Percentiles rank a stretch among this genome's conserved stretches.
Evolutionary conservation across 2,329 filamentous ascomycete genomes (phyloP).

Genomic region (Diaporthe caulivora): DNA sequence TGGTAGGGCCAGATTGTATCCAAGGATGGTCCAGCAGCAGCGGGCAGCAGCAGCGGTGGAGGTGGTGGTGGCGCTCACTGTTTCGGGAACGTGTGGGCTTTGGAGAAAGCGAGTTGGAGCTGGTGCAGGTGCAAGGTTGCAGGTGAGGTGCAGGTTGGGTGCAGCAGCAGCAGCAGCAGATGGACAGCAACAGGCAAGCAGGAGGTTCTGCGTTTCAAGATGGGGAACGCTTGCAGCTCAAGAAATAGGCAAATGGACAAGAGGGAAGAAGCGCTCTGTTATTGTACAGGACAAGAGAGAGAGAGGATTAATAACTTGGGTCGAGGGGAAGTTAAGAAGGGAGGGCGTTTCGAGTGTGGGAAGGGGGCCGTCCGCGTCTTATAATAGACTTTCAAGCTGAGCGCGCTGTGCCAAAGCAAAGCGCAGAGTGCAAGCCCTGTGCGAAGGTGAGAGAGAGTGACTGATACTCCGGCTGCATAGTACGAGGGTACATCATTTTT

Average conservation of each 20-base stretch:
- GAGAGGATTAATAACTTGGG: constrained; percentile 37
- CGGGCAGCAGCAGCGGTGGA: constrained; percentile 24
- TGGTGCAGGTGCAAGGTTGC: constrained; percentile 11
- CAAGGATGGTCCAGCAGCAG: constrained; percentile 36
- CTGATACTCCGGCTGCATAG: constrained; percentile 27
- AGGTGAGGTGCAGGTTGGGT: constrained; percentile 7
- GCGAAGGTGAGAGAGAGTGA: constrained; percentile 32
- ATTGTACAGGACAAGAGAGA: constrained; percentile 37
- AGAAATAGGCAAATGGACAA: constrained; percentile 25
- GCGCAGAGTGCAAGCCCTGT: constrained; percentile 33
- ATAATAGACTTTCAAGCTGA: constrained; percentile 41
- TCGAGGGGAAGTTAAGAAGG: constrained; percentile 32
- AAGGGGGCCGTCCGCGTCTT: constrained; percentile 42
- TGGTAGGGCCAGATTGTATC: constrained; percentile 34
- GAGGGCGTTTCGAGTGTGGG: constrained; percentile 41
- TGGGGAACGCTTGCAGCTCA: constrained; percentile 20
- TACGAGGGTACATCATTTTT: constrained; percentile 21
- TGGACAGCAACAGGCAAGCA: constrained; percentile 1
- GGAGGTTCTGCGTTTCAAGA: constrained; percentile 34
- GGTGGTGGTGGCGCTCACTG: constrained; percentile 11
- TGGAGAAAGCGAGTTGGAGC: constrained; percentile 33
- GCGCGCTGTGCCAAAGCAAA: constrained; percentile 36
- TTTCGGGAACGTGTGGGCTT: constrained; percentile 19
- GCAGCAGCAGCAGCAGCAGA: constrained; percentile 13
- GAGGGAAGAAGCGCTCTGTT: constrained; percentile 34